These are phyloP conservation scores for Helicocarpus griseus DNA, from an alignment of 2,329 filamentous ascomycete genomes.

Conservation along the genomic window DNA sequence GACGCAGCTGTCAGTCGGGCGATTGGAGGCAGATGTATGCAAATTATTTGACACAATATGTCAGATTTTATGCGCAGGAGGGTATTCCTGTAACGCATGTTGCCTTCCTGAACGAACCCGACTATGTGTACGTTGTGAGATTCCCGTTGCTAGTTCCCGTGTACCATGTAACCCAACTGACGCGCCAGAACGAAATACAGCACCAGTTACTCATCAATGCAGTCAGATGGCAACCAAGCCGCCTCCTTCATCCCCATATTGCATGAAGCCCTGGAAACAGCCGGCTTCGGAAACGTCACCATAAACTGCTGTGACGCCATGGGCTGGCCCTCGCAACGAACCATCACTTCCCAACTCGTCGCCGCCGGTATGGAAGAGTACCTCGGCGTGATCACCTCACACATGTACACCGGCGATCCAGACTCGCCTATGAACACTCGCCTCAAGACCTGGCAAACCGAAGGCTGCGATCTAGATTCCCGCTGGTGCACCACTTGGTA, in stretches of 20 bases:
- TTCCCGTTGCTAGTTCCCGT: background rate
- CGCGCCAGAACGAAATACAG: background rate
- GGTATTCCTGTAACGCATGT: conserved; percentile 34
- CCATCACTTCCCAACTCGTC: conserved; percentile 30
- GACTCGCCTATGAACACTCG: conserved; percentile 32
- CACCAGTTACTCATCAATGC: conserved; percentile 39
- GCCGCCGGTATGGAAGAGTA: conserved; percentile 29
- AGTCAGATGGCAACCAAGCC: conserved; percentile 37
- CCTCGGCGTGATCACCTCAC: conserved; percentile 33
- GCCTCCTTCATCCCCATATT: conserved; percentile 45
- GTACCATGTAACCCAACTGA: background rate
- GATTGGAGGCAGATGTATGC: conserved; percentile 43
- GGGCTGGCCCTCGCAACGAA: conserved; percentile 31
- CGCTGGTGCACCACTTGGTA: conserved; percentile 41
- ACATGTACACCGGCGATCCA: conserved; percentile 35
- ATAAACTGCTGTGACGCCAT: conserved; percentile 39
- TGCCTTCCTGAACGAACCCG: conserved; percentile 39
- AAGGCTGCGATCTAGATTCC: conserved; percentile 39
- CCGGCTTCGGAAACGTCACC: conserved; percentile 25
- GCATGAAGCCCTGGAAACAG: conserved; percentile 26
- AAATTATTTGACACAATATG: conserved; percentile 39
- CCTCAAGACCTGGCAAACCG: conserved; percentile 43
- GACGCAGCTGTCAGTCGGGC: conserved; percentile 30
- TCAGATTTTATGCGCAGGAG: conserved; percentile 31
- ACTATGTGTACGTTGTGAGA: conserved; percentile 17